A percentile compares a stretch with the other conserved stretches of the same genome.
Evolutionary conservation across 2,329 filamentous ascomycete species (phyloP).

Genomic region (Cladosporium halotolerans): DNA sequence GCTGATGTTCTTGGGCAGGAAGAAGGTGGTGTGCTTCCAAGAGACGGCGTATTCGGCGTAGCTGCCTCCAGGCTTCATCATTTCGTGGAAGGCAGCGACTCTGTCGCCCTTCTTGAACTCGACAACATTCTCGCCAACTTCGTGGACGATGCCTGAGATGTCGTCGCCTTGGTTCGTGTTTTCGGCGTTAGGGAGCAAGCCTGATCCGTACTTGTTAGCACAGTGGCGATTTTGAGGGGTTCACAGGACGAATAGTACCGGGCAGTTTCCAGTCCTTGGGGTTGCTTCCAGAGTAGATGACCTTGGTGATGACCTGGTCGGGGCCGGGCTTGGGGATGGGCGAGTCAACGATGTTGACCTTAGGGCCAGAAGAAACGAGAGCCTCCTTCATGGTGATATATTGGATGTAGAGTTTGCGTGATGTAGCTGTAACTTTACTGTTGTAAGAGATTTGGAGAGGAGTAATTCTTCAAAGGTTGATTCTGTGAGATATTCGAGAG

Average conservation of each 20-base stretch:
- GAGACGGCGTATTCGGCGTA: slow-evolving; percentile 59
- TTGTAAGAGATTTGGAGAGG: too few relatives aligned
- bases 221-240: neutral
- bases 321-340: slow-evolving; percentile 36
- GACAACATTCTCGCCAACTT: slow-evolving; percentile 49
- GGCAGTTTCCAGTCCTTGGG: slow-evolving; percentile 27
- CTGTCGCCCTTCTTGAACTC: slow-evolving; percentile 55
- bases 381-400: slow-evolving; percentile 31
- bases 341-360: slow-evolving; percentile 34
- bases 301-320: slow-evolving; percentile 29
- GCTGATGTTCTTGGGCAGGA: slow-evolving; percentile 42
- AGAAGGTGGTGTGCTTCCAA: slow-evolving; percentile 52
- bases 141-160: slow-evolving; percentile 42
- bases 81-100: slow-evolving; percentile 51
- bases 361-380: slow-evolving; percentile 29
- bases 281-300: slow-evolving; percentile 28
- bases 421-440: too few relatives aligned
- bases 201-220: slow-evolving; percentile 12
- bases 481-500: too few relatives aligned
- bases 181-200: slow-evolving; percentile 10
- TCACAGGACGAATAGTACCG: neutral
- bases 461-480: too few relatives aligned
- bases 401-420: too few relatives aligned
- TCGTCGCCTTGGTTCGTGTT: slow-evolving; percentile 28
- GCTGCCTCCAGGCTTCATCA: slow-evolving; percentile 45